Evolutionary conservation across 805 yeast species (phyloP), one percentile per base, ranked within the genome.

Genomic region (Cyberlindnera amylophila): DNA sequence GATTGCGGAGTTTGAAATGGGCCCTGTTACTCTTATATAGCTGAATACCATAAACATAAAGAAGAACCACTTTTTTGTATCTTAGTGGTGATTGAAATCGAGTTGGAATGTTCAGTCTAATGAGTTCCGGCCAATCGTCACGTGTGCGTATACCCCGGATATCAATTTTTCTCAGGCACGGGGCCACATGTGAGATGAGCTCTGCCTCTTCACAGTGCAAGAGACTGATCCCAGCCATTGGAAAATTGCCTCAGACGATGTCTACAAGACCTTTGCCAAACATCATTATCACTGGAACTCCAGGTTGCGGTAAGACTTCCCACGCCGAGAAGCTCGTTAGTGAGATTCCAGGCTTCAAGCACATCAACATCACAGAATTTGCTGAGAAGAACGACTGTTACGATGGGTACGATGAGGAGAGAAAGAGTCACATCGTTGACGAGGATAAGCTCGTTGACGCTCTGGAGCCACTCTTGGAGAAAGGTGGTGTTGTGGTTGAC

Each of bases 221-320:
- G n/a, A n/a, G n/a, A n/a, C n/a, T n/a, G n/a, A n/a, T n/a, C n/a
- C n/a, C n/a, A n/a, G n/a, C n/a, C n/a, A n/a, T n/a, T n/a, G n/a
- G n/a, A n/a, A n/a, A n/a, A n/a, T n/a, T n/a, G n/a, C n/a, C n/a
- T n/a, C n/a, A n/a, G n/a, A n/a, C n/a, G n/a, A 51, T 54, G 55
- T 50, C 56, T 1, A 44, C 39, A 3, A 55, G 62, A 50, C 51
- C 46, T 10, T 41, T 58, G 8, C 76, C 96, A 8, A 93, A 93
- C 62, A 81, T 93, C 32, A 77, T 93, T 31, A 76, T 93, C 36
- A 93, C 98, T 3, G 99, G 99, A 4, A 91, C 98, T 3, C 99
- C 99, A 18, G 91, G 95, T 0, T 83, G 93, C 47, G 96, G 96
- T 11, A 87, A 87, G 55, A 75, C 93, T 1, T 77, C 87, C 14